Evolutionary conservation across 2,329 filamentous ascomycete genomes (phyloP).

Genomic region (Colletotrichum sp.): DNA sequence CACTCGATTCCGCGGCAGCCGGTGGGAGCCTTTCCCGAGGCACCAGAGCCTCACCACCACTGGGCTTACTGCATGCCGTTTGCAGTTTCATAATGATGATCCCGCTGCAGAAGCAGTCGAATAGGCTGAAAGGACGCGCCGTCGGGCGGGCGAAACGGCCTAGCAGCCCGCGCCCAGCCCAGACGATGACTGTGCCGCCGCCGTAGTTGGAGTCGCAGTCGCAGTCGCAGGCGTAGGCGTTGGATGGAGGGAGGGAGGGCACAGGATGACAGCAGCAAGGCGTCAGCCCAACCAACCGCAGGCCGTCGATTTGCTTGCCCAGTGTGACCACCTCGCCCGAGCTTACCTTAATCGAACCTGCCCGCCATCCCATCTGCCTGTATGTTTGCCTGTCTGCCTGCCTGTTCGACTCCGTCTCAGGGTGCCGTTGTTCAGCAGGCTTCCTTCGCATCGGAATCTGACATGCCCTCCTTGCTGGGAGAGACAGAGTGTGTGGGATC

Average conservation of each 20-base stretch:
- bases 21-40: background rate
- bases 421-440: background rate
- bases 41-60: background rate
- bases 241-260: background rate
- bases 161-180: background rate
- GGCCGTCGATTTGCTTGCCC: background rate
- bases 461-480: background rate
- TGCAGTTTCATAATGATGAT: background rate
- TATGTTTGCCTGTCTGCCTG: background rate
- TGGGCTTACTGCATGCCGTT: background rate
- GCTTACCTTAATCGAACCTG: constrained; percentile 6
- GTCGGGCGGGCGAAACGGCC: background rate
- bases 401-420: background rate
- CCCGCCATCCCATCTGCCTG: constrained; percentile 8
- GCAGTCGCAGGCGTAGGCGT: background rate
- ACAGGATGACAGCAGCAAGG: background rate
- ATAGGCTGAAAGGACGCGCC: background rate
- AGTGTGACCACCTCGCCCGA: background rate
- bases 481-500: background rate
- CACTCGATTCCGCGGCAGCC: background rate
- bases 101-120: background rate
- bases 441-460: background rate
- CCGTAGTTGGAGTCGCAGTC: background rate
- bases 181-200: constrained; percentile 8
- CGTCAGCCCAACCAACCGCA: background rate